These are phyloP conservation scores for Hymenoscyphus salicellus DNA, from an alignment of 2,329 filamentous ascomycete genomes.

Conservation along the genomic window DNA sequence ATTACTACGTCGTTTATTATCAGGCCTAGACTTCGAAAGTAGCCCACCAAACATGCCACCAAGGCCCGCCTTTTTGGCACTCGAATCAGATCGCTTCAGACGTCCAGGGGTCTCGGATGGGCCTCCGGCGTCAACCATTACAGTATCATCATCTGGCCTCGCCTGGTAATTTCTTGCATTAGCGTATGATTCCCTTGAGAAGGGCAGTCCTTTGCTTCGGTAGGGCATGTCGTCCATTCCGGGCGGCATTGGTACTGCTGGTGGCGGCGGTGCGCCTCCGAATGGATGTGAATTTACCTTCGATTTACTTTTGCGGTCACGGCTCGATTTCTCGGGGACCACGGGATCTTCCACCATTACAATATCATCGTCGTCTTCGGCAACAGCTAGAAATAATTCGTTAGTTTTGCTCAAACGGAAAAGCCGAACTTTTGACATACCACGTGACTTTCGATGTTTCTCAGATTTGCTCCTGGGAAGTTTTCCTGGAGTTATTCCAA, in stretches of 20 bases:
- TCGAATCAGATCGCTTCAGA: conserved; percentile 60
- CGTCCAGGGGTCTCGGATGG: conserved; percentile 38
- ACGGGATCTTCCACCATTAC: conserved; percentile 47
- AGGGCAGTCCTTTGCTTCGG: conserved; percentile 28
- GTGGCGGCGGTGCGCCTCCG: conserved; percentile 25
- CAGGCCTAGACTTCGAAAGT: conserved; percentile 44
- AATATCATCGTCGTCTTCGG: conserved; percentile 49
- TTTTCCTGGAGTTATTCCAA: conserved; percentile 56
- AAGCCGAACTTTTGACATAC: conserved; percentile 23
- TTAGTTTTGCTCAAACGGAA: conserved; percentile 19
- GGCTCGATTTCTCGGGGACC: conserved; percentile 47
- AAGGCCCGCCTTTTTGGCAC: conserved; percentile 58
- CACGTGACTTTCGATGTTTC: conserved; percentile 46
- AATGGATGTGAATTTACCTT: conserved; percentile 41
- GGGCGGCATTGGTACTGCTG: conserved; percentile 35
- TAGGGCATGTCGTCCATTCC: conserved; percentile 30
- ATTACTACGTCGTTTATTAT: conserved; percentile 50
- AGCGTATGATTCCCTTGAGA: conserved; percentile 35
- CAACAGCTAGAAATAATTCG: conserved; percentile 24
- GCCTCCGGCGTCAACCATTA: conserved; percentile 53
- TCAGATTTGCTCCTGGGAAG: conserved; percentile 47
- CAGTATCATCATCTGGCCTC: conserved; percentile 61
- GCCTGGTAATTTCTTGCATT: conserved; percentile 53
- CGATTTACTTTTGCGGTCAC: conserved; percentile 41
- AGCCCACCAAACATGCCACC: conserved; percentile 62